Base-by-base conservation (phyloP, 192 early-diverging fungal genomes). In the Gryganskiella cystojenkinii region DNA sequence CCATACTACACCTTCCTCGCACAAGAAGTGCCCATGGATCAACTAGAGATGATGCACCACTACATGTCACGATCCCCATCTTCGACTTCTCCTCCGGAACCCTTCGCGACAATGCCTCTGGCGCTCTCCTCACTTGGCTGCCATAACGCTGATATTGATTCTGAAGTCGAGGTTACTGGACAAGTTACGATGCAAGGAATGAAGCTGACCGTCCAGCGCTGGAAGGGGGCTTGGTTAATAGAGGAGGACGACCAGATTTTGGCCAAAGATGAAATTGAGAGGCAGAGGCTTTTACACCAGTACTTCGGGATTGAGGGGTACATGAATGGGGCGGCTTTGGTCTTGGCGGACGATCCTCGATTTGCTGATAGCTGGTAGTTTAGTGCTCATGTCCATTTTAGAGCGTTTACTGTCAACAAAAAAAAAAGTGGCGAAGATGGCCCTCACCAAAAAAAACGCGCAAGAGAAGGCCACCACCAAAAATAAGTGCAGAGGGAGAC, bases 241-340 rank as follows among this genome's bases (percentile, higher is more conserved):
- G 14, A 47, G 2, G 25, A 24, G 1, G 3, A 30, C 9, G 52
- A 46, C 24, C 19, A 27, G 3, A 42, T 20, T 15, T 9, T 40
- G 37, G 37, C 31, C 17, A 24, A 45, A 19, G n/a, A 55, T 34
- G 64, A 46, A 19, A 13, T 57, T 20, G 33, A 67, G 10, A 53
- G 50, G 64, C 27, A 19, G 5, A 1, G 31, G 19, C 37, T 27
- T 33, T 67, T 58, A 5, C 24, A 37, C 28, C 25, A 33, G 44
- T 44, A 67, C 55, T 57, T 49, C 42, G 46, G 55, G 19, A 67
- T 58, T 56, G 54, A 67, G 42, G 55, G 44, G 11, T 67, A 49
- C 55, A 27, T 50, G 44, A 31, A 43, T 9, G 51, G 22, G 44
- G 31, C 43, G 20, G 22, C 50, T 7, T 4, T 40, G 11, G 52